A percentile compares a stretch with the other conserved stretches of the same genome.
These are phyloP conservation scores for Letharia lupina DNA, from an alignment of 495 filamentous ascomycete species.

Conservation along the genomic window DNA sequence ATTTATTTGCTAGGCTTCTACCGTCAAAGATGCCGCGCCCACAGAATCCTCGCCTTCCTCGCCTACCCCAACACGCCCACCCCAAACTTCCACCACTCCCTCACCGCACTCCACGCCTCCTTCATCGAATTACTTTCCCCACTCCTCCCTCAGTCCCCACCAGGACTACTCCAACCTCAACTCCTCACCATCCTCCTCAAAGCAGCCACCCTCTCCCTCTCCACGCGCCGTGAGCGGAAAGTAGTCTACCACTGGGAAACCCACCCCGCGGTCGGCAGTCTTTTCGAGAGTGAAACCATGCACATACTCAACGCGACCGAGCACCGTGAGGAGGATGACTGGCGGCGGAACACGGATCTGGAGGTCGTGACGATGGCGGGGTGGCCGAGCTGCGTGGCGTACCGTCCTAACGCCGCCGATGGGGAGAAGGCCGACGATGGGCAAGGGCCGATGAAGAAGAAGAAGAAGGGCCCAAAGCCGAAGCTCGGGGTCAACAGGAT, in stretches of 20 bases:
- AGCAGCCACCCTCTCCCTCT: constrained; percentile 11
- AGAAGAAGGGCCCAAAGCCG: not conserved
- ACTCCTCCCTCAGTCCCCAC: not conserved
- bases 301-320: not conserved
- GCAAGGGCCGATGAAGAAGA: too few species aligned
- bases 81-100: constrained; percentile 32
- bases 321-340: not conserved
- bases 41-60: constrained; percentile 18
- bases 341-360: not conserved
- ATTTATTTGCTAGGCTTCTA: not conserved
- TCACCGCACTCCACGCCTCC: constrained; percentile 27
- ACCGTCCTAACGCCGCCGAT: not conserved
- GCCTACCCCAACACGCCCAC: constrained; percentile 27
- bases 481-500: not conserved
- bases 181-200: constrained; percentile 8
- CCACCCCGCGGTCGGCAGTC: constrained; percentile 1
- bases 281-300: not conserved
- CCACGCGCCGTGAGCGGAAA: not conserved
- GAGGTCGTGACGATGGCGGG: constrained; percentile 10
- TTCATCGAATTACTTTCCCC: constrained; percentile 1
- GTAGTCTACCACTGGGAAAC: constrained; percentile 12
- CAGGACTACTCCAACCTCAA: not conserved
- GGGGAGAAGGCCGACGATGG: not conserved
- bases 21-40: not conserved
- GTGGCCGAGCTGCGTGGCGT: constrained; percentile 5